Base-by-base conservation (phyloP, 768 basidiomycete genomes). In the Galerina sulciceps region DNA sequence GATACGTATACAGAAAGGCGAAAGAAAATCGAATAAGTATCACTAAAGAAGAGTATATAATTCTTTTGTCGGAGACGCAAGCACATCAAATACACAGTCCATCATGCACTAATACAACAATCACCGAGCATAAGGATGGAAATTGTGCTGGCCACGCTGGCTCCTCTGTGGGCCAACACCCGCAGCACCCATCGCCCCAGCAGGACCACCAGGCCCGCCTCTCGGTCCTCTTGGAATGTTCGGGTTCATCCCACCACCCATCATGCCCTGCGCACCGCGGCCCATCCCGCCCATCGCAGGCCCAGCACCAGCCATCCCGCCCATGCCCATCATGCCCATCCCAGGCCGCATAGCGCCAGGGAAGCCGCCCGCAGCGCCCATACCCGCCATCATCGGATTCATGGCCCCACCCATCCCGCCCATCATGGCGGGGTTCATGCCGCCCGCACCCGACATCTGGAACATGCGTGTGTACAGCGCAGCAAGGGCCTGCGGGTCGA, bases 401-500 rank as follows among this genome's bases (percentile, higher is more conserved):
- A 78, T 77, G 4, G 61, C 65, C 3, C 72, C 75, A 62, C 78
- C 80, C 54, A 74, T 74, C 67, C 77, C 79, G 11, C 78, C 81
- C 79, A 83, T 82, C 85, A 88, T 87, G 70, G 80, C 83, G 3
- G 82, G 81, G 67, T 84, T 83, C 75, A 82, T 80, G 49, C 71
- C 73, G 2, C 81, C 82, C 0, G 79, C 86, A 37, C 85, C 84
- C 47, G 91, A 84, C 78, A 92, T 90, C 69, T 89, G 87, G 81
- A 93, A 90, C 96, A 99, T 98, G 61, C 94, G 90, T 36, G 95
- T 93, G 75, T 97, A 99, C 58, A 98, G 86, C 56, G 90, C 85
- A 0, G 94, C 94, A 70, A 99, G 88, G 1, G 93, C 93, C 63
- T 94, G 91, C 0, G 96, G 93, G 70, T 98, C 96, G 69, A 98